These are phyloP conservation scores for Westerdykella sp. DNA, from an alignment of 2,329 filamentous ascomycete genomes.

Conservation along the genomic window DNA sequence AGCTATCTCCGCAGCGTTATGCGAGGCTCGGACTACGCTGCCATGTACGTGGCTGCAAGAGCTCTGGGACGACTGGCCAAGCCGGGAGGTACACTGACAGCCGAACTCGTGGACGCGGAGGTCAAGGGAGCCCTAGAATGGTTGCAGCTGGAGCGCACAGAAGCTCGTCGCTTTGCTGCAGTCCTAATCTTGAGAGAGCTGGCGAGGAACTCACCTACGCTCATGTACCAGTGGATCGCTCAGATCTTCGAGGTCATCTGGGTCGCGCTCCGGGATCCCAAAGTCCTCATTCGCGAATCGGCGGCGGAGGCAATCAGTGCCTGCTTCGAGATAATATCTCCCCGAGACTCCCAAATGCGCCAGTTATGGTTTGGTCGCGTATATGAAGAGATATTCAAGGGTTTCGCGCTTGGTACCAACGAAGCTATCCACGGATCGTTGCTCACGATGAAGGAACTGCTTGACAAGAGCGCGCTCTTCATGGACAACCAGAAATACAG, in stretches of 20 bases:
- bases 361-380: slow-evolving; percentile 85
- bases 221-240: slow-evolving; percentile 94
- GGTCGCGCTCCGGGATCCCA: slow-evolving; percentile 84
- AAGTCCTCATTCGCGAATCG: slow-evolving; percentile 85
- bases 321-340: slow-evolving; percentile 91
- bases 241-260: slow-evolving; percentile 94
- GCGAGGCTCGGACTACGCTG: slow-evolving; percentile 81
- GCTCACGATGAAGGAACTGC: slow-evolving; percentile 83
- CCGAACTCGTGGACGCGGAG: slow-evolving; percentile 92
- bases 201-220: slow-evolving; percentile 83
- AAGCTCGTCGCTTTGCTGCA: slow-evolving; percentile 87
- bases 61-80: slow-evolving; percentile 86
- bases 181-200: slow-evolving; percentile 87
- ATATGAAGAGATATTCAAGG: slow-evolving; percentile 74
- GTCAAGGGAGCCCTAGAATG: slow-evolving; percentile 95
- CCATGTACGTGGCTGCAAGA: slow-evolving; percentile 83
- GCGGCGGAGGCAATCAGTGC: slow-evolving; percentile 90
- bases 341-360: slow-evolving; percentile 83
- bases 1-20: slow-evolving; percentile 83
- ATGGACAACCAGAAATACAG: slow-evolving; percentile 88
- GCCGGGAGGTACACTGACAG: slow-evolving; percentile 88
- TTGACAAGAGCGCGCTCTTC: slow-evolving; percentile 96
- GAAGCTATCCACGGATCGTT: slow-evolving; percentile 93
- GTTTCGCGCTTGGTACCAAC: slow-evolving; percentile 68
- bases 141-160: slow-evolving; percentile 89